Percentiles rank a stretch among this genome's conserved stretches.
Conservation (phyloP, 257 asterid species). For the Salvia miltiorrhiza region DNA sequence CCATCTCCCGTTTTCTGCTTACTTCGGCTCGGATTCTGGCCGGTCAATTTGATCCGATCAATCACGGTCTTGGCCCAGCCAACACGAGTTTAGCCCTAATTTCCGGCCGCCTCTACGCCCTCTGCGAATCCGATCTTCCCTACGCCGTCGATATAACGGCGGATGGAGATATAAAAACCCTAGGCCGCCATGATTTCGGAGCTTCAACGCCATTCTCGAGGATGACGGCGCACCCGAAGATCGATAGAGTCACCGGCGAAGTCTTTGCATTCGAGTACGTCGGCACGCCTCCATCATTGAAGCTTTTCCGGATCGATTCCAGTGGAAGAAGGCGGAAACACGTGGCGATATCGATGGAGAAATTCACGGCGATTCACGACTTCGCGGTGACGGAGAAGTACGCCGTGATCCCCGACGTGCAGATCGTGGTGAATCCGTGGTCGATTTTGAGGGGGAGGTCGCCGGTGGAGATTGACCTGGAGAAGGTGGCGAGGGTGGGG, state of each 20-base stretch:
- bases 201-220: not conserved
- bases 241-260: no score
- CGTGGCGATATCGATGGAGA: constrained; percentile 5
- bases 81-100: constrained; percentile 12
- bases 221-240: no score
- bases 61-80: not conserved
- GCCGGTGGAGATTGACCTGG: not conserved
- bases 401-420: constrained; percentile 9
- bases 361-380: not conserved
- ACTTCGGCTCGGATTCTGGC: not conserved
- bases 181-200: constrained; percentile 8
- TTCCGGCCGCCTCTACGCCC: constrained; percentile 6
- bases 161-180: not conserved
- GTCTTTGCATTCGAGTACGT: no score
- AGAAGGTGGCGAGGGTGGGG: constrained; percentile 16
- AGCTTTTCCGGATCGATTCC: no score
- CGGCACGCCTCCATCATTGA: no score
- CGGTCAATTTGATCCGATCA: not conserved
- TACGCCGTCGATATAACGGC: not conserved
- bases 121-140: constrained; percentile 24
- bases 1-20: not conserved
- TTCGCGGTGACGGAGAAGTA: no score
- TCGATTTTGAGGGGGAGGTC: not conserved
- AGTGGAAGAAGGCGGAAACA: not conserved
- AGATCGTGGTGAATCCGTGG: constrained; percentile 11